Percentiles rank a stretch among this genome's conserved stretches.
Evolutionary conservation across 192 early-diverging fungal genomes (phyloP).

Genomic region (Coemansia sp.): DNA sequence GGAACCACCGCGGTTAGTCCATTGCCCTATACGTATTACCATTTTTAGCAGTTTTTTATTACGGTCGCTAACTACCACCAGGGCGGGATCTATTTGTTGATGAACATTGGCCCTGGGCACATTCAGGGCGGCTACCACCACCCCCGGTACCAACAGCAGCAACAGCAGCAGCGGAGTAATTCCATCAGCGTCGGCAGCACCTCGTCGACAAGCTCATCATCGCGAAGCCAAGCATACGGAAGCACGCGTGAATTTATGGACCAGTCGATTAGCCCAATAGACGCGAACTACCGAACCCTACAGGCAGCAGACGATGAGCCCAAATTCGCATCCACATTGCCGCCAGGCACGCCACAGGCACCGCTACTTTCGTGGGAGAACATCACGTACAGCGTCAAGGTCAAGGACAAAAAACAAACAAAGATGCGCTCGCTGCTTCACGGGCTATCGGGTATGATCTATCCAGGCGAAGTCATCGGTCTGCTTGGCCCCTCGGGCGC

Average conservation of each 20-base stretch:
- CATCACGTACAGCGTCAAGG: constrained; percentile 48
- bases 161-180: constrained; percentile 9
- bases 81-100: neutral
- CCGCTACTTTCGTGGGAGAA: constrained; percentile 48
- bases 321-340: constrained; percentile 2
- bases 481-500: constrained; percentile 93
- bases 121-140: constrained; percentile 8
- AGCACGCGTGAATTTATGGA: constrained; percentile 54
- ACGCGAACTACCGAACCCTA: constrained; percentile 15
- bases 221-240: constrained; percentile 37
- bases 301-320: neutral
- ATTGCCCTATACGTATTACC: too few relatives aligned
- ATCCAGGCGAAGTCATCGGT: constrained; percentile 86
- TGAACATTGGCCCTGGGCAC: neutral
- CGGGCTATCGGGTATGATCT: constrained; percentile 70
- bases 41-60: too few relatives aligned
- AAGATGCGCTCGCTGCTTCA: constrained; percentile 60
- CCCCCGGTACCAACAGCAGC: constrained; percentile 17
- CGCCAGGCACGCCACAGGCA: constrained; percentile 16
- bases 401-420: constrained; percentile 41
- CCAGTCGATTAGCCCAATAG: constrained; percentile 44
- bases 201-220: constrained; percentile 10
- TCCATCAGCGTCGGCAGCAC: constrained; percentile 6
- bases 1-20: too few relatives aligned
- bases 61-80: too few relatives aligned